Percentiles rank a stretch among this genome's conserved stretches.
Evolutionary conservation across 805 yeast genomes (phyloP).

Genomic region (Cyberlindnera nakhonratchasimensis): DNA sequence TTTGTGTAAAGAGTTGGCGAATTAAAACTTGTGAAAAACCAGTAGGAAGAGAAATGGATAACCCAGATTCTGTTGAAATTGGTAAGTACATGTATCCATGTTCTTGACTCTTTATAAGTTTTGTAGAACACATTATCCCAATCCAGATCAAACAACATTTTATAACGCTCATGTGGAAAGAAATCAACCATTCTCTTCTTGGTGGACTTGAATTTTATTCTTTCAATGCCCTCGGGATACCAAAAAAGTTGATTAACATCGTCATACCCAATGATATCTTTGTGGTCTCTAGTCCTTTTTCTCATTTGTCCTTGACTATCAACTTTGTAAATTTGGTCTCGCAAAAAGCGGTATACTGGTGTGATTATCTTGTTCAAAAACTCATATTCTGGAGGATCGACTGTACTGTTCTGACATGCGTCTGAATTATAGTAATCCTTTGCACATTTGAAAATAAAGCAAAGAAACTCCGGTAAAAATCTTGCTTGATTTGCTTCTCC

Average conservation of each 20-base stretch:
- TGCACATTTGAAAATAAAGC: constrained; percentile 81
- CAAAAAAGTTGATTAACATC: constrained; percentile 87
- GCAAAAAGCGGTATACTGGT: constrained; percentile 61
- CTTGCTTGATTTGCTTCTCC: constrained; percentile 86
- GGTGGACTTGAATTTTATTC: constrained; percentile 43
- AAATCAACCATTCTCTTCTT: constrained; percentile 46
- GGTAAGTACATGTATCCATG: constrained; percentile 71
- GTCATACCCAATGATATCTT: constrained; percentile 76
- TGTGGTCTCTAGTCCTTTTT: constrained; percentile 59
- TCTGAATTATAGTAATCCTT: constrained; percentile 55
- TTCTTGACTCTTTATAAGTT: constrained; percentile 69
- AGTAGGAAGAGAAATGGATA: constrained; percentile 67
- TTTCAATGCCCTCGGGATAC: constrained; percentile 70
- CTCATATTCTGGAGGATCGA: constrained; percentile 33
- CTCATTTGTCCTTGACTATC: constrained; percentile 45
- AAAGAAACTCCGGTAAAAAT: constrained; percentile 84
- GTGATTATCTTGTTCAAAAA: constrained; percentile 66
- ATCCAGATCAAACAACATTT: constrained; percentile 45
- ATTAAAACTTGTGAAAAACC: constrained; percentile 75
- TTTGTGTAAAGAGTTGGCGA: constrained; percentile 66
- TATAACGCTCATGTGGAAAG: constrained; percentile 51
- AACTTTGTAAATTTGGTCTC: constrained; percentile 49
- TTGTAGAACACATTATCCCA: constrained; percentile 72
- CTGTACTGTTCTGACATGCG: constrained; percentile 29
- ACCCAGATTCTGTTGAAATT: constrained; percentile 81